These are phyloP conservation scores for Hypoxylon trugodes DNA, from an alignment of 495 filamentous ascomycete genomes.

Conservation along the genomic window DNA sequence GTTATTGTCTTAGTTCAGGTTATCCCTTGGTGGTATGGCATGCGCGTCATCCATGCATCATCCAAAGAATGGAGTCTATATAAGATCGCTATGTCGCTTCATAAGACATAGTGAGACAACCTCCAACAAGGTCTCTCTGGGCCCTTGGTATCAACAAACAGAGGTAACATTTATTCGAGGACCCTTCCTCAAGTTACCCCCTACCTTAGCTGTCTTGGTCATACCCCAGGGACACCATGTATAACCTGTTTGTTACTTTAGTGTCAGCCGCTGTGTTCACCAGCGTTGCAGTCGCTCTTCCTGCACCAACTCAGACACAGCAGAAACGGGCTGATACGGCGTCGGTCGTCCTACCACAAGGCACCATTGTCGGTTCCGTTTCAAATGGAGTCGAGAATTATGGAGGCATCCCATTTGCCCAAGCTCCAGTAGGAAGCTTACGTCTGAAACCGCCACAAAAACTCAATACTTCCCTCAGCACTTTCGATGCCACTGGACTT, in stretches of 20 bases:
- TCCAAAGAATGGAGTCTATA: slow-evolving; percentile 13
- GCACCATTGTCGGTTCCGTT: slow-evolving; percentile 61
- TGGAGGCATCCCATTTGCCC: slow-evolving; percentile 59
- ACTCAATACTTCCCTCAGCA: slow-evolving; percentile 54
- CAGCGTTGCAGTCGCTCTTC: slow-evolving; percentile 44
- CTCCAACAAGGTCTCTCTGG: background rate
- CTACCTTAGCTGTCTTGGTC: background rate
- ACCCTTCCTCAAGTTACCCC: background rate
- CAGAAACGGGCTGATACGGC: slow-evolving; percentile 53
- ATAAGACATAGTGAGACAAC: background rate
- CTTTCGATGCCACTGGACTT: slow-evolving; percentile 57
- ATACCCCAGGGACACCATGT: slow-evolving; percentile 30
- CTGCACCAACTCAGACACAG: slow-evolving; percentile 43
- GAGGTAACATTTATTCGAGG: background rate
- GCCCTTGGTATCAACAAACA: background rate
- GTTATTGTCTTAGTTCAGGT: slow-evolving; percentile 1
- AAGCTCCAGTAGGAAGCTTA: slow-evolving; percentile 52
- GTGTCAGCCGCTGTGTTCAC: slow-evolving; percentile 35
- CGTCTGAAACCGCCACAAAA: slow-evolving; percentile 55
- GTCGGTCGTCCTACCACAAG: slow-evolving; percentile 57
- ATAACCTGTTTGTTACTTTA: slow-evolving; percentile 29
- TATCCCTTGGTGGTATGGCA: background rate
- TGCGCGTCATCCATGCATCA: background rate
- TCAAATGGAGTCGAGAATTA: slow-evolving; percentile 52
- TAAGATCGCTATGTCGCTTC: slow-evolving; percentile 11